Percentiles rank a stretch among this genome's conserved stretches.
phyloP scores from a whole-genome alignment of 768 basidiomycete species.

The Suillus subaureus region DNA sequence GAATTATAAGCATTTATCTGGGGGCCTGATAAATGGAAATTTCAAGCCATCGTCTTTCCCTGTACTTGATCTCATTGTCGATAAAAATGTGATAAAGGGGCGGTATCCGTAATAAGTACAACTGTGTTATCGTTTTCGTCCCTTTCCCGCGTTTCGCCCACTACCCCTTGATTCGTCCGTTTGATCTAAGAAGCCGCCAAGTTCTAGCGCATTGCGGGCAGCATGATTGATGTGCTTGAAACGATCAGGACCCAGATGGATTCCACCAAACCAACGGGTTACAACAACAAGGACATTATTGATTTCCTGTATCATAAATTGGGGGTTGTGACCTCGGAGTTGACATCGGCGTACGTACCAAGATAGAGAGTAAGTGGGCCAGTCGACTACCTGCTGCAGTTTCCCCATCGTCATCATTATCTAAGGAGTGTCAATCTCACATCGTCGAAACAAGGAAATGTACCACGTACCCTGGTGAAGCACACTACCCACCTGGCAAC shows the following conservation, averaged over 20 bases:
- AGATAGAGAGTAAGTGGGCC: slow-evolving; percentile 87
- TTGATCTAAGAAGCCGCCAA: slow-evolving; percentile 81
- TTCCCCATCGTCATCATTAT: slow-evolving; percentile 96
- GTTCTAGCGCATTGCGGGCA: slow-evolving; percentile 86
- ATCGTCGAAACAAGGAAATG: neutral
- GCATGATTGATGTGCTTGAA: slow-evolving; percentile 96
- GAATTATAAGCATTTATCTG: neutral
- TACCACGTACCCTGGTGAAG: slow-evolving; percentile 68
- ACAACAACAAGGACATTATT: slow-evolving; percentile 89
- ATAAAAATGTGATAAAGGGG: neutral
- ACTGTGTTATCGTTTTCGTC: slow-evolving; percentile 29
- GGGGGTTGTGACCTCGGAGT: neutral
- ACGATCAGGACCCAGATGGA: slow-evolving; percentile 85
- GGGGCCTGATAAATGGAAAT: neutral
- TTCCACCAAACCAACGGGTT: slow-evolving; percentile 92
- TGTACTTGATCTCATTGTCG: neutral
- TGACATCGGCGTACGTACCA: slow-evolving; percentile 47
- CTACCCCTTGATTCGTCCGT: slow-evolving; percentile 30
- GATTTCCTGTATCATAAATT: slow-evolving; percentile 54
- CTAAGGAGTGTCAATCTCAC: slow-evolving; percentile 39
- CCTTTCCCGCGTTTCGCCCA: slow-evolving; percentile 23
- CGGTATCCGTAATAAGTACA: neutral
- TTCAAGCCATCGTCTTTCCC: neutral
- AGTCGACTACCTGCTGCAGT: slow-evolving; percentile 89
- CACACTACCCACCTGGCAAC: slow-evolving; percentile 65